phyloP scores from a whole-genome alignment of 352 stramenopile genomes.

The Pythium vanterpoolii region DNA sequence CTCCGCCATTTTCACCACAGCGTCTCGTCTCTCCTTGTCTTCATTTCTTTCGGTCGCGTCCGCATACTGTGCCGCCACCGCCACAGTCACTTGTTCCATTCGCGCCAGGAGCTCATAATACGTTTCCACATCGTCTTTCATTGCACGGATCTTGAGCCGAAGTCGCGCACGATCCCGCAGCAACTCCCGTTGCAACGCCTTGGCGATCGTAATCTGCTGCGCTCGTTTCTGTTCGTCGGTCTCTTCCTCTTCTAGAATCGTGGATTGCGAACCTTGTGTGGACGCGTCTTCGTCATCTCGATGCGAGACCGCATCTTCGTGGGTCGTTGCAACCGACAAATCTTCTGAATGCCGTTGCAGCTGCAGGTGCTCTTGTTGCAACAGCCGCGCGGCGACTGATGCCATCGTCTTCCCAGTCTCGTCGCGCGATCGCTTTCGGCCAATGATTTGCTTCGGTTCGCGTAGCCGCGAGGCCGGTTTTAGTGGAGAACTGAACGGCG shows the following conservation, averaged over 20 bases:
- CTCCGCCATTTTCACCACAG: neutral
- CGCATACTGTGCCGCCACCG: neutral
- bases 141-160: slow-evolving; percentile 36
- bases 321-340: slow-evolving; percentile 12
- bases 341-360: slow-evolving; percentile 7
- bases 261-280: neutral
- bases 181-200: slow-evolving; percentile 37
- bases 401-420: slow-evolving; percentile 9
- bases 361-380: neutral
- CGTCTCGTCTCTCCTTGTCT: neutral
- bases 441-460: slow-evolving; percentile 1
- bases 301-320: slow-evolving; percentile 5
- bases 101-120: slow-evolving; percentile 42
- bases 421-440: slow-evolving; percentile 13
- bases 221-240: slow-evolving; percentile 22
- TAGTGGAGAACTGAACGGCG: slow-evolving; percentile 14
- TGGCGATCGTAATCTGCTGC: slow-evolving; percentile 32
- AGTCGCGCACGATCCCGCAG: slow-evolving; percentile 43
- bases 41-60: neutral
- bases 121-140: slow-evolving; percentile 51
- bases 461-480: slow-evolving; percentile 1
- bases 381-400: slow-evolving; percentile 3
- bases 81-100: slow-evolving; percentile 35
- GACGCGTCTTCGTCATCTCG: slow-evolving; percentile 6
- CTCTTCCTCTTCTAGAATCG: neutral